phyloP scores from a whole-genome alignment of 768 basidiomycete species.

The Suillus ampliporus region DNA sequence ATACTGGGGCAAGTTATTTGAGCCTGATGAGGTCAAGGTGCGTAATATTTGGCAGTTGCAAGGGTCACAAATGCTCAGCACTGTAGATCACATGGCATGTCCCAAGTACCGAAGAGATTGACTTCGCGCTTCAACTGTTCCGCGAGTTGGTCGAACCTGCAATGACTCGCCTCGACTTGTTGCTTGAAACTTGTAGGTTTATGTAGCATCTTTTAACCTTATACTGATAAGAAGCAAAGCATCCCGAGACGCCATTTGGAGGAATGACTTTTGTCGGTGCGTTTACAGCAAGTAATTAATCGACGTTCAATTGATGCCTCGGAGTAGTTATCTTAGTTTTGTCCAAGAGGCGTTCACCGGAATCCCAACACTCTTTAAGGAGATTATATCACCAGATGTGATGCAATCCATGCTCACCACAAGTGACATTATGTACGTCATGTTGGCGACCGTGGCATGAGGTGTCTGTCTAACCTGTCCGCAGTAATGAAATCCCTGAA shows the following conservation, averaged over 20 bases:
- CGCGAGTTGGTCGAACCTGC: constrained; percentile 68
- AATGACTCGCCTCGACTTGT: constrained; percentile 55
- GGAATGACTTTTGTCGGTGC: constrained; percentile 85
- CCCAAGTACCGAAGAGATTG: constrained; percentile 71
- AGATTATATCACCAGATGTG: constrained; percentile 57
- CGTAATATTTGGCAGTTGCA: constrained; percentile 19
- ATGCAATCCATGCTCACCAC: constrained; percentile 48
- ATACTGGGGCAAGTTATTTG: constrained; percentile 83
- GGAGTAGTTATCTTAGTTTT: constrained; percentile 63
- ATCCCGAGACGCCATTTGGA: constrained; percentile 67
- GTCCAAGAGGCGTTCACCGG: constrained; percentile 80
- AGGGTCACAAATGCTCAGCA: constrained; percentile 1
- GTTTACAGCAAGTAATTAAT: constrained; percentile 22
- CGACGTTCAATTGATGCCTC: constrained; percentile 2
- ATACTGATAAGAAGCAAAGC: constrained; percentile 18
- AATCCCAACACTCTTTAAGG: constrained; percentile 67
- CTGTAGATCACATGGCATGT: constrained; percentile 80
- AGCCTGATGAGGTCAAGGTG: constrained; percentile 71
- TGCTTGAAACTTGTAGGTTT: constrained; percentile 58
- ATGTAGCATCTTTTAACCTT: not conserved
- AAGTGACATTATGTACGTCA: constrained; percentile 71
- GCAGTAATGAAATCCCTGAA: constrained; percentile 75
- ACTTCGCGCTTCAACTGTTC: constrained; percentile 75
- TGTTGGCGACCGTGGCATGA: not conserved
- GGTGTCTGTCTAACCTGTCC: constrained; percentile 4